Evolutionary conservation across 768 basidiomycete genomes (phyloP).

Genomic region (Hericium coralloides): DNA sequence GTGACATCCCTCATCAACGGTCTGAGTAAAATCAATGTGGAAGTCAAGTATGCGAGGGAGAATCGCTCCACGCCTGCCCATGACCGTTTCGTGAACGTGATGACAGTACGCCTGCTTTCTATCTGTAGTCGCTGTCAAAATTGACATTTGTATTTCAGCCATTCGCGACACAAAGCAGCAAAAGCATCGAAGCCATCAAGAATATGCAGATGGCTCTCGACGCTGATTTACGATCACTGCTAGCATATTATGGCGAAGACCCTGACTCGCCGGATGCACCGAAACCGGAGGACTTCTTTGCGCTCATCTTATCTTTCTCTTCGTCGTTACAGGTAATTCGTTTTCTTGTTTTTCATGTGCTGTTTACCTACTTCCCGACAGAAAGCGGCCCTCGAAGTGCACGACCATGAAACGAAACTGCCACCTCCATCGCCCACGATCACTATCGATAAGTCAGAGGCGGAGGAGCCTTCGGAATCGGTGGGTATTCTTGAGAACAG

Average conservation of each 20-base stretch:
- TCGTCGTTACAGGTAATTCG: conserved; percentile 53
- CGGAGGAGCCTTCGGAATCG: conserved; percentile 5
- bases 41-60: conserved; percentile 38
- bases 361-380: conserved; percentile 20
- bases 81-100: conserved; percentile 59
- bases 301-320: conserved; percentile 64
- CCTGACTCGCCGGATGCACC: conserved; percentile 52
- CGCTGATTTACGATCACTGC: conserved; percentile 47
- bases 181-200: conserved; percentile 56
- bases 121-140: not conserved
- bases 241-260: conserved; percentile 73
- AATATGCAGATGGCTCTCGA: conserved; percentile 50
- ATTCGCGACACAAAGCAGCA: conserved; percentile 33
- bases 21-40: conserved; percentile 44
- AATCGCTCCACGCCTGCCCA: conserved; percentile 23
- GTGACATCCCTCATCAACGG: conserved; percentile 52
- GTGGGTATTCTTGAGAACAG: conserved; percentile 1
- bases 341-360: not conserved
- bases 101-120: conserved; percentile 42
- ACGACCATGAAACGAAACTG: conserved; percentile 33
- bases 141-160: conserved; percentile 14
- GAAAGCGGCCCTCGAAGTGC: conserved; percentile 67
- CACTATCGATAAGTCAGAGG: conserved; percentile 8
- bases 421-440: not conserved
- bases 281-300: conserved; percentile 82